Conservation (phyloP, 1,139 yeast species). For the Suhomyces yuchorum region DNA sequence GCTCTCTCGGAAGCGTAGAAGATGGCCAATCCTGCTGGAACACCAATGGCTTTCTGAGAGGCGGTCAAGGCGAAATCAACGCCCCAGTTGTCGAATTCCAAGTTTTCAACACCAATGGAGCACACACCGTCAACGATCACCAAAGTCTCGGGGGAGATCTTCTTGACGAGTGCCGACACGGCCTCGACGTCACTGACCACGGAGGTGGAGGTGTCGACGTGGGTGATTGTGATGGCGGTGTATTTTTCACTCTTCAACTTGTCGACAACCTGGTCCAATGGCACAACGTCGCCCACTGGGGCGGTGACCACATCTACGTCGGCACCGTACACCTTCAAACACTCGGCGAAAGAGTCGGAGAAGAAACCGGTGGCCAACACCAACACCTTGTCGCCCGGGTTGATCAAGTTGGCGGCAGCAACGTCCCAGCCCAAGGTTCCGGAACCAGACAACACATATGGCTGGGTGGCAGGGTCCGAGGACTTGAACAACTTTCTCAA, state of each 20-base stretch:
- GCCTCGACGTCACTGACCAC: constrained; percentile 75
- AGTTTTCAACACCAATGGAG: constrained; percentile 84
- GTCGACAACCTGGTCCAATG: constrained; percentile 56
- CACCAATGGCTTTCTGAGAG: constrained; percentile 94
- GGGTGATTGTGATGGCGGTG: constrained; percentile 80
- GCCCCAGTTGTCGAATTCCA: constrained; percentile 89
- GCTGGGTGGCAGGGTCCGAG: constrained; percentile 64
- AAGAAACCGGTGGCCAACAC: constrained; percentile 93
- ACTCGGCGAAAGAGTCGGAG: constrained; percentile 83
- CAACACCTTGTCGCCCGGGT: constrained; percentile 68
- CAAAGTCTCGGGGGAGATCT: constrained; percentile 75
- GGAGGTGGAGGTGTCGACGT: constrained; percentile 95
- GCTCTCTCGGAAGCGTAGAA: constrained; percentile 79
- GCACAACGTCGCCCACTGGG: constrained; percentile 70
- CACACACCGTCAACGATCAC: constrained; percentile 93
- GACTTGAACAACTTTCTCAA: constrained; percentile 78
- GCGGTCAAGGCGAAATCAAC: constrained; percentile 87
- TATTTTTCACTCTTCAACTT: constrained; percentile 56
- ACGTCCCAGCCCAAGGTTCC: constrained; percentile 97
- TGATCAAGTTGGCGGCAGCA: constrained; percentile 74
- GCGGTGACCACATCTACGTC: constrained; percentile 69
- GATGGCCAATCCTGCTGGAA: constrained; percentile 88
- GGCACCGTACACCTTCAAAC: constrained; percentile 72
- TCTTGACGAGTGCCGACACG: constrained; percentile 61
- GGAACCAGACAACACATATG: constrained; percentile 82